Conservation (phyloP, 2,329 filamentous ascomycete species). For the Sordariomycetes sp. region DNA sequence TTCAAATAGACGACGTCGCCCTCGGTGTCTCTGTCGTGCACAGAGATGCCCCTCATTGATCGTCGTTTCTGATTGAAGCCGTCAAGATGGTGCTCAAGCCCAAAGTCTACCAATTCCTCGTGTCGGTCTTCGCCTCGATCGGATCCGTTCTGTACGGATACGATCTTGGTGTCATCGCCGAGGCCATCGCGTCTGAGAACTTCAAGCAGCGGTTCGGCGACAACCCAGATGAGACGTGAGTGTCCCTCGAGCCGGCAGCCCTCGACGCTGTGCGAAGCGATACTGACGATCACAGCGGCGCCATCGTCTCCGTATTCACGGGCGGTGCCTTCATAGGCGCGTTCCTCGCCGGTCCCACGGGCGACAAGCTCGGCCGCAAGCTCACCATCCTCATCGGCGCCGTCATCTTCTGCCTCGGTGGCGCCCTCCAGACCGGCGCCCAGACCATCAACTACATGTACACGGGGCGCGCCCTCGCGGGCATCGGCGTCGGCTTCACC, state of each 20-base stretch:
- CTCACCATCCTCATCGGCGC: slow-evolving; percentile 65
- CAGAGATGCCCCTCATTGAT: no score
- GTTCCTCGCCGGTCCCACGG: slow-evolving; percentile 49
- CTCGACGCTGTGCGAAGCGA: not conserved
- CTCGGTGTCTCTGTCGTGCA: no score
- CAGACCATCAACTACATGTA: slow-evolving; percentile 51
- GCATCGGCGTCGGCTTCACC: slow-evolving; percentile 41
- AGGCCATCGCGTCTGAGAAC: slow-evolving; percentile 7
- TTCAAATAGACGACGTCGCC: no score
- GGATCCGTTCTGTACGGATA: slow-evolving; percentile 47
- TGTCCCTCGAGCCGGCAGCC: not conserved
- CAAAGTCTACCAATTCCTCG: slow-evolving; percentile 39
- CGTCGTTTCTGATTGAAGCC: no score
- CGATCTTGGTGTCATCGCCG: slow-evolving; percentile 26
- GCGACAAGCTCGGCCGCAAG: slow-evolving; percentile 59
- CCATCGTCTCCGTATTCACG: slow-evolving; percentile 64
- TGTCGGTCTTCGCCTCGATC: slow-evolving; percentile 44
- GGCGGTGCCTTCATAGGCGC: slow-evolving; percentile 68
- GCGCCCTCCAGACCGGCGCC: slow-evolving; percentile 64
- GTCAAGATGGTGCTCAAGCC: slow-evolving; percentile 35
- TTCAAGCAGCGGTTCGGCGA: slow-evolving; percentile 6
- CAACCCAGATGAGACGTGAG: slow-evolving; percentile 26
- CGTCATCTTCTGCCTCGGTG: slow-evolving; percentile 63
- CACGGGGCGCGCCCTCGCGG: slow-evolving; percentile 60
- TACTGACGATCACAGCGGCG: slow-evolving; percentile 34